phyloP scores from a whole-genome alignment of 495 filamentous ascomycete species.

The Xylaria telfairii region DNA sequence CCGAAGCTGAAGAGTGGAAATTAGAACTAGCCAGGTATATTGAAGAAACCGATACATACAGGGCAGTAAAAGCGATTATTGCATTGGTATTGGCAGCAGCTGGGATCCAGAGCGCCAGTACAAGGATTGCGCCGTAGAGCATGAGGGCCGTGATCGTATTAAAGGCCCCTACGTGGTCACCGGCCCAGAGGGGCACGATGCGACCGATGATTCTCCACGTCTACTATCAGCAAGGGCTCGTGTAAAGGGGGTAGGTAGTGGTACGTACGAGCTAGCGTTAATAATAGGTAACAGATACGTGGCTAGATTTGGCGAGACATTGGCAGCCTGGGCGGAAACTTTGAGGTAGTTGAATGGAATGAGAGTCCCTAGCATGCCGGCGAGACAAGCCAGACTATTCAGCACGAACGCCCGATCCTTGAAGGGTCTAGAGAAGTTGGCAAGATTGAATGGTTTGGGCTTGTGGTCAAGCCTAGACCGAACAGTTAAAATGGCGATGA shows the following conservation, averaged over 20 bases:
- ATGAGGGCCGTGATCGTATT: background rate
- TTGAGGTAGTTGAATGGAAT: constrained; percentile 12
- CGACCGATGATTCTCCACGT: background rate
- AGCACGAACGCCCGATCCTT: background rate
- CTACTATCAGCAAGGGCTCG: background rate
- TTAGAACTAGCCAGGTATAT: too few species aligned
- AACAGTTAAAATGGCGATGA: constrained; percentile 17
- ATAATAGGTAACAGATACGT: background rate
- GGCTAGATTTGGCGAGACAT: background rate
- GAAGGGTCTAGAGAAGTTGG: background rate
- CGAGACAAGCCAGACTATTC: background rate
- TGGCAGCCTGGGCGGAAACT: background rate
- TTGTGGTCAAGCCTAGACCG: constrained; percentile 4
- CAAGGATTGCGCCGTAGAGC: constrained; percentile 6
- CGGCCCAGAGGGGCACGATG: constrained; percentile 8
- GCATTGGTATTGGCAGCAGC: constrained; percentile 29
- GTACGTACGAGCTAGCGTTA: constrained; percentile 3
- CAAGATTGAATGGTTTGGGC: background rate
- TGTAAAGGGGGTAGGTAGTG: background rate
- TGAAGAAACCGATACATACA: too few species aligned
- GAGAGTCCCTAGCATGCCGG: constrained; percentile 3
- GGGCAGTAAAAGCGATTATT: constrained; percentile 43
- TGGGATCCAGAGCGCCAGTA: constrained; percentile 42
- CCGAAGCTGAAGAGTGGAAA: too few species aligned
- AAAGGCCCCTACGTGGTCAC: constrained; percentile 4